These are phyloP conservation scores for Aspergillus versicolor DNA, from an alignment of 2,329 filamentous ascomycete species.

Conservation along the genomic window DNA sequence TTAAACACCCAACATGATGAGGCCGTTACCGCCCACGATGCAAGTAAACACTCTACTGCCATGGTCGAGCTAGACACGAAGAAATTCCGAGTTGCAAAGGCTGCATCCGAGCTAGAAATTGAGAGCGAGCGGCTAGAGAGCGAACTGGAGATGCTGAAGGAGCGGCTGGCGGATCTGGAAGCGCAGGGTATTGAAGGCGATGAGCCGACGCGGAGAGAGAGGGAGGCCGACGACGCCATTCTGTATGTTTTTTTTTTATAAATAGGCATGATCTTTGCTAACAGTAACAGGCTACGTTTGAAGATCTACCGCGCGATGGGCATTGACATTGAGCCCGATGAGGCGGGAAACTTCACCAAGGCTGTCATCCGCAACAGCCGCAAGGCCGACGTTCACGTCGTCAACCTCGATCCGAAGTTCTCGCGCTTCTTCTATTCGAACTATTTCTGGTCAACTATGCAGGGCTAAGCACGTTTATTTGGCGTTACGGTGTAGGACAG, in stretches of 20 bases:
- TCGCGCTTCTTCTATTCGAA: slow-evolving; percentile 90
- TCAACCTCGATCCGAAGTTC: slow-evolving; percentile 92
- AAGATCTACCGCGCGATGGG: slow-evolving; percentile 90
- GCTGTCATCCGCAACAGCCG: slow-evolving; percentile 81
- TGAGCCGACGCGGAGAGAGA: slow-evolving; percentile 50
- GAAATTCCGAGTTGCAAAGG: slow-evolving; percentile 93
- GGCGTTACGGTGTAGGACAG: slow-evolving; percentile 23
- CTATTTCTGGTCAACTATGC: slow-evolving; percentile 92
- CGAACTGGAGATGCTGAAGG: slow-evolving; percentile 72
- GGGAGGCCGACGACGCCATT: slow-evolving; percentile 51
- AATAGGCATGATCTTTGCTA: neutral
- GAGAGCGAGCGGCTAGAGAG: slow-evolving; percentile 88
- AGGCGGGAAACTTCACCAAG: slow-evolving; percentile 77
- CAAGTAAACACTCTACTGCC: slow-evolving; percentile 74
- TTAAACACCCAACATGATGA: slow-evolving; percentile 75
- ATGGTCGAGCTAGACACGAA: slow-evolving; percentile 87
- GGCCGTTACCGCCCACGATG: slow-evolving; percentile 71
- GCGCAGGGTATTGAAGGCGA: slow-evolving; percentile 80
- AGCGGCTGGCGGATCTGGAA: slow-evolving; percentile 77
- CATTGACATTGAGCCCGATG: slow-evolving; percentile 82
- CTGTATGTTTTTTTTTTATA: slow-evolving; percentile 33
- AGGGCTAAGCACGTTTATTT: slow-evolving; percentile 31
- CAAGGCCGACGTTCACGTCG: slow-evolving; percentile 89
- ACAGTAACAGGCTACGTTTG: slow-evolving; percentile 64
- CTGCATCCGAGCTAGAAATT: slow-evolving; percentile 82